Conservation (phyloP, 371 early-diverging fungal species). For the Lichtheimia hyalospora region DNA sequence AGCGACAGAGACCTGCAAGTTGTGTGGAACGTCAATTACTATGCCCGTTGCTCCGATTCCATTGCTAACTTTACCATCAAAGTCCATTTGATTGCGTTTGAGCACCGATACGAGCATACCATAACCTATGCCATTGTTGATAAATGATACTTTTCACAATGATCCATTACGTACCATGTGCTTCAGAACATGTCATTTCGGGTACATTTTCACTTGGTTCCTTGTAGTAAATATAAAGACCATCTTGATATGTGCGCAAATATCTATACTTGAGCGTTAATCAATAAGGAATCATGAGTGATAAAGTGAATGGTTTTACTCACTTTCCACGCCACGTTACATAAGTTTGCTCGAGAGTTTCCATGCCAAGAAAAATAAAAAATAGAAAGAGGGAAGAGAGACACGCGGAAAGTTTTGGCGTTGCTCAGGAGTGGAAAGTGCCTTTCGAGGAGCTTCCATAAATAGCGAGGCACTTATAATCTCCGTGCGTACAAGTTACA, state of each 20-base stretch:
- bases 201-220: slow-evolving; percentile 35
- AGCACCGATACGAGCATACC: slow-evolving; percentile 64
- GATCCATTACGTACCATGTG: slow-evolving; percentile 36
- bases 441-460: background rate
- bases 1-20: slow-evolving; percentile 47
- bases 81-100: slow-evolving; percentile 59
- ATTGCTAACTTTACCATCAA: slow-evolving; percentile 44
- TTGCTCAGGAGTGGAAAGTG: slow-evolving; percentile 2
- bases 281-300: background rate
- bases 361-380: slow-evolving; percentile 16
- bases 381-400: slow-evolving; percentile 8
- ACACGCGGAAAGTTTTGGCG: background rate
- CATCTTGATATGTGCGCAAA: slow-evolving; percentile 42
- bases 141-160: background rate
- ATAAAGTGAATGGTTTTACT: background rate
- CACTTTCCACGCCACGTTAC: slow-evolving; percentile 37
- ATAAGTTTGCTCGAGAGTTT: slow-evolving; percentile 29
- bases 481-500: background rate
- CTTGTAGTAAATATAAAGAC: slow-evolving; percentile 49
- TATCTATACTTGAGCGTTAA: slow-evolving; percentile 24
- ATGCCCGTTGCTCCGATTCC: background rate
- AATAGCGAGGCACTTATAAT: background rate
- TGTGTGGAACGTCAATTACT: background rate
- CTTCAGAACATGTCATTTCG: slow-evolving; percentile 53
- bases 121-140: slow-evolving; percentile 37